phyloP scores from a whole-genome alignment of 2,329 filamentous ascomycete genomes.

The Clonostachys sp. region DNA sequence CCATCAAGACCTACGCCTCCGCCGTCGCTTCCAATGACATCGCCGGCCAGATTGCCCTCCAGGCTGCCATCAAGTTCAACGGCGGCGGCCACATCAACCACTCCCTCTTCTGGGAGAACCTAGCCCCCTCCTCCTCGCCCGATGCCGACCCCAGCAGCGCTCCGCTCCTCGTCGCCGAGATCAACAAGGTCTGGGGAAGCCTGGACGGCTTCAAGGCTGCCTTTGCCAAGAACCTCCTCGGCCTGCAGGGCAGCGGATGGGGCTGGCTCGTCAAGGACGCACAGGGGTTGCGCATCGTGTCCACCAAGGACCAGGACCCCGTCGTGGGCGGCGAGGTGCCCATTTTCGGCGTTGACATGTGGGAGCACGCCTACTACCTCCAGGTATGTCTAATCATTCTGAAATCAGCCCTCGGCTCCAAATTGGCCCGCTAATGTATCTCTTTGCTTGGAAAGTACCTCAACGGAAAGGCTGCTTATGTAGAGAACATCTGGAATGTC shows the following conservation, averaged over 20 bases:
- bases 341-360: conserved; percentile 80
- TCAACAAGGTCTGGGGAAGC: conserved; percentile 64
- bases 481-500: conserved; percentile 73
- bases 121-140: conserved; percentile 54
- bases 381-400: conserved; percentile 45
- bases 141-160: conserved; percentile 53
- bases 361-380: conserved; percentile 90
- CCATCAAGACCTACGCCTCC: conserved; percentile 53
- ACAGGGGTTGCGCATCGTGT: conserved; percentile 62
- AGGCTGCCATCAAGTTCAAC: conserved; percentile 76
- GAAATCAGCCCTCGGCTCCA: neutral
- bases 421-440: neutral
- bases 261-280: conserved; percentile 74
- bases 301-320: conserved; percentile 84
- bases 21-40: conserved; percentile 55
- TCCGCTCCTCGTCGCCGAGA: conserved; percentile 54
- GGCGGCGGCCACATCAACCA: conserved; percentile 93
- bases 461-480: conserved; percentile 71
- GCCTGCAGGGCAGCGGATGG: conserved; percentile 82
- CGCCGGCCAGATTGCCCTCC: conserved; percentile 60
- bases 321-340: conserved; percentile 61
- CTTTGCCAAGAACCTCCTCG: conserved; percentile 62
- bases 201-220: conserved; percentile 60
- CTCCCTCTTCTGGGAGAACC: conserved; percentile 86
- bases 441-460: conserved; percentile 53